Base-by-base conservation (phyloP, 2,329 filamentous ascomycete genomes). In the Fragosphaeria purpurea region DNA sequence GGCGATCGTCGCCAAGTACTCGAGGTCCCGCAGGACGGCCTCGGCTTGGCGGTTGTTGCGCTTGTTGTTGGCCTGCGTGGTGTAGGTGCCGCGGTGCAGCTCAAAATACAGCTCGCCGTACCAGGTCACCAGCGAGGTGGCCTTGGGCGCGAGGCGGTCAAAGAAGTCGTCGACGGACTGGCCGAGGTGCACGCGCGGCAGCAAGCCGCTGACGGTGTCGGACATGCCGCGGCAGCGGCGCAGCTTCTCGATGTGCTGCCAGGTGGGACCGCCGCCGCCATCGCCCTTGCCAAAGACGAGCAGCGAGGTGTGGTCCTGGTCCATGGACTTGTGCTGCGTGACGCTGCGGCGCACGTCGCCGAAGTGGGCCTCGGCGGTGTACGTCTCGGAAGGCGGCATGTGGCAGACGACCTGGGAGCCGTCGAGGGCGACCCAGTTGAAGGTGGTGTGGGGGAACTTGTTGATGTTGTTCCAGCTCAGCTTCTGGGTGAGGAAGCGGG, bases 401-500 rank as follows among this genome's bases (percentile, higher is more conserved):
- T 98, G 93, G 66, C 91, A 97, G 55, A 98, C 81, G 57, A 98
- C 93, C 63, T 97, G 93, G 62, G 87, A 95, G 52, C 93, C 91
- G 65, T 98, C 93, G 11, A 96, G 79, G 10, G 89, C 82, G 35
- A 98, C 90, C 93, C 93, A 98, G 67, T 95, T 95, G 75, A 98
- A 98, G 0, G 93, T 97, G 6, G 93, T 97, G 64, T 97, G 93
- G 0, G 93, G 93, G 70, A 97, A 98, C 63, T 86, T 95, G 71
- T 97, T 97, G 76, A 97, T 97, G 65, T 97, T 97, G 73, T 97
- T 97, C 93, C 93, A 98, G 73, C 91, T 97, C 53, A 98, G 75
- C 71, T 98, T 98, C 67, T 98, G 93, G 0, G 93, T 98, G 62
- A 98, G 85, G 73, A 98, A 98, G 37, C 91, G 82, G 52, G 80